Conservation (phyloP, 2,329 filamentous ascomycete genomes). For the Ascochyta koolunga region DNA sequence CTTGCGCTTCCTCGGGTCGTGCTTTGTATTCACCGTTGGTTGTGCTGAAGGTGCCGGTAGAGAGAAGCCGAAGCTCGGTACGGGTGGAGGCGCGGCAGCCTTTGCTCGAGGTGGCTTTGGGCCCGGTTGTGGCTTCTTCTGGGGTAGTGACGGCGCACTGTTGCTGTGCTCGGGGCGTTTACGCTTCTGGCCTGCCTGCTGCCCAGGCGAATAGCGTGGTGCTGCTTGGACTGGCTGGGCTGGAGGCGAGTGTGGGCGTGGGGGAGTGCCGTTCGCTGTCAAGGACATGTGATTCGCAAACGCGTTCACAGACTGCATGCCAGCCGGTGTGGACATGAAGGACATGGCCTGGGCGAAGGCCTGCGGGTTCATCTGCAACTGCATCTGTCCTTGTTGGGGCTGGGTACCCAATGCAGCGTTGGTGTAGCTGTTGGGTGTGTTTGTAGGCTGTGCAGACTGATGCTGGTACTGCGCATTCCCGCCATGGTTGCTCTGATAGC, state of each 20-base stretch:
- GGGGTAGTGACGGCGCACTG: conserved; percentile 14
- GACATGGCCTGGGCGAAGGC: conserved; percentile 39
- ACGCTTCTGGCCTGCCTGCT: conserved; percentile 38
- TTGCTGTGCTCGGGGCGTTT: conserved; percentile 30
- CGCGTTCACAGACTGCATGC: conserved; percentile 36
- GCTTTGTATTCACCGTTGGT: conserved; percentile 2
- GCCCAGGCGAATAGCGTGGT: conserved; percentile 22
- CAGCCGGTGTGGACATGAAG: conserved; percentile 37
- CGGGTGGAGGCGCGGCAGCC: conserved; percentile 40
- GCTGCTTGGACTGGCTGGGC: conserved; percentile 13
- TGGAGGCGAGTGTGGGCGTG: conserved; percentile 6
- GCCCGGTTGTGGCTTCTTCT: conserved; percentile 21
- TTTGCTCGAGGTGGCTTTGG: conserved; percentile 43
- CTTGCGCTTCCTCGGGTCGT: conserved; percentile 49
- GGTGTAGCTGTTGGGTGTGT: conserved; percentile 13
- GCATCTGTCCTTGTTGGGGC: conserved; percentile 14
- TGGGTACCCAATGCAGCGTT: conserved; percentile 24
- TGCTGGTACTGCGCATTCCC: conserved; percentile 15
- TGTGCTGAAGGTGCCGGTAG: conserved; percentile 28
- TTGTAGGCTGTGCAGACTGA: background rate
- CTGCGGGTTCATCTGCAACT: conserved; percentile 27
- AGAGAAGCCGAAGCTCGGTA: conserved; percentile 47
- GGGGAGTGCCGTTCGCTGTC: background rate
- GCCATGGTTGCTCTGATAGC: conserved; percentile 24
- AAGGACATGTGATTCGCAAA: conserved; percentile 33